Evolutionary conservation across 2,329 filamentous ascomycete genomes (phyloP).

Genomic region (Venturia pyrina): DNA sequence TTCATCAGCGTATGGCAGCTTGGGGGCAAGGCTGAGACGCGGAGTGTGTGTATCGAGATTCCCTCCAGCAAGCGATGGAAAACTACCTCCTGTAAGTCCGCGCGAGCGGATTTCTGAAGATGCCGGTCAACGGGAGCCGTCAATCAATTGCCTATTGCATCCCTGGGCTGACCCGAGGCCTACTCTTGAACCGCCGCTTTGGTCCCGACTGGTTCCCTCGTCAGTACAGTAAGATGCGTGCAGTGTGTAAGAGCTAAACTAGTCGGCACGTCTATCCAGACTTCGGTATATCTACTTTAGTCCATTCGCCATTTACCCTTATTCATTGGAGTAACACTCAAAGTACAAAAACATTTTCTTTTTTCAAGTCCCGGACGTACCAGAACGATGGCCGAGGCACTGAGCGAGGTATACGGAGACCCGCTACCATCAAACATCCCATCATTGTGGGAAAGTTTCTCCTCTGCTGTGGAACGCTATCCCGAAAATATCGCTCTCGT

Average conservation of each 20-base stretch:
- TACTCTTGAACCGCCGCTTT: not conserved
- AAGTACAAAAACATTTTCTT: not conserved
- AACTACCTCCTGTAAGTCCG: too few species aligned
- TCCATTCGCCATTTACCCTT: not conserved
- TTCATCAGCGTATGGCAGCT: not conserved
- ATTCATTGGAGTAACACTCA: not conserved
- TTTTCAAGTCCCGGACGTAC: not conserved
- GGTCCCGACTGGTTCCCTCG: not conserved
- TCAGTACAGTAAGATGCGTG: not conserved
- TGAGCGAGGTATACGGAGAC: constrained; percentile 2
- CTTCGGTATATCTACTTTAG: not conserved
- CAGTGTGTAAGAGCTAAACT: not conserved
- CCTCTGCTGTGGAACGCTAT: not conserved
- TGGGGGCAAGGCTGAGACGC: not conserved
- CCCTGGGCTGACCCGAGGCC: not conserved
- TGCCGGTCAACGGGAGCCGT: not conserved
- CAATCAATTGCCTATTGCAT: not conserved
- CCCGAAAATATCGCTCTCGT: not conserved
- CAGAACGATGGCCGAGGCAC: not conserved
- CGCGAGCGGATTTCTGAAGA: not conserved
- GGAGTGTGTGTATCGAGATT: not conserved
- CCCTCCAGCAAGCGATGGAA: not conserved
- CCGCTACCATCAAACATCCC: not conserved
- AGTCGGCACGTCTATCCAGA: not conserved
- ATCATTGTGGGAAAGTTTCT: not conserved